Evolutionary conservation across 305 asterid genomes (phyloP), one percentile per base, ranked within the genome.

Genomic region (Fraxinus platypoda): DNA sequence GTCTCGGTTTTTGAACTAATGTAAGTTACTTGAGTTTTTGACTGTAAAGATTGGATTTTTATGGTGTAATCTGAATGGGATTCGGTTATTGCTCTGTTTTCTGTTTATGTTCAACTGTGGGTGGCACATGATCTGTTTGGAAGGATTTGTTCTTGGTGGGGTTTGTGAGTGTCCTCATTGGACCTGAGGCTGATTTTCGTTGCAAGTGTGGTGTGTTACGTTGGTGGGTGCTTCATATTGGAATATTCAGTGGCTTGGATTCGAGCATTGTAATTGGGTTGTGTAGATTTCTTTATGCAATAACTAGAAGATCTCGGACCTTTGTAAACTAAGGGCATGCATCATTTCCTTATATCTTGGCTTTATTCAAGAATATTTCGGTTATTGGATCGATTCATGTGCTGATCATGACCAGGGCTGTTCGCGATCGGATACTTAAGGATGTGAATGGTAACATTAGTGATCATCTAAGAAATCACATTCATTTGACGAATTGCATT

Each of bases 401-500:
- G 80, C 83, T 90, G 94, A 94, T 89, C 94, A 97, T 95, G 99
- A 95, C 98, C 90, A 92, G 93, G 87, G 91, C 89, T 66, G 93
- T 86, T 86, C 92, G 97, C 28, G 97, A 97, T 85, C 93, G 97
- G 83, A 87, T 95, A 84, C 97, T 95, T 43, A 92, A 92, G 89
- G 98, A 97, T 88, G 97, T 93, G 85, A 95, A 97, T 88, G 97
- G 91, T 72, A 85, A 94, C 81, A 87, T 92, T 80, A 88, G 90
- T 77, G 99, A 93, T 82, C 99, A 97, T 85, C 90, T 95, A 23
- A 92, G 96, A 43, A 94, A 90, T 76, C 99, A 97, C 90, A 91
- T 94, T 82, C 98, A 97, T 89, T 86, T 97, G 87, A 97, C 98
- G 6, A 97, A 97, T 81, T 97, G 98, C 90, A 97, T 97, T 90